Evolutionary conservation across 805 yeast species (phyloP), one percentile per base, ranked within the genome.

Genomic region (Metschnikowia henanensis): DNA sequence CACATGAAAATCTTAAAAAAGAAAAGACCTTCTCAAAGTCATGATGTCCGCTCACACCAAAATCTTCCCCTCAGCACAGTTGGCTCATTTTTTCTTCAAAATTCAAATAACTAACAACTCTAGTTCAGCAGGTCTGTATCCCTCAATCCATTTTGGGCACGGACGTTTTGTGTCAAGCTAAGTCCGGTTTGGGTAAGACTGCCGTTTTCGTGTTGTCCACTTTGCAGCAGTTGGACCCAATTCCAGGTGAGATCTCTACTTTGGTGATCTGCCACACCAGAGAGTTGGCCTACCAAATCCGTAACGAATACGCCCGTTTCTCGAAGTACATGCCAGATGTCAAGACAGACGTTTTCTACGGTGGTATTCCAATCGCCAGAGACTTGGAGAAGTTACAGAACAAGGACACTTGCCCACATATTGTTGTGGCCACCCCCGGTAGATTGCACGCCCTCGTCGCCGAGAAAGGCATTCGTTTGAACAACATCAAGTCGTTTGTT

Each of bases 111-210:
- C 46, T 42, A 42, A 42, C 46, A 34, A 22, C 26, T 52, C 51
- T 65, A 86, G 99, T 92, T 56, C 99, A 92, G 76, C 99, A 92
- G 76, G 92, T 89, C 57, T 88, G 97, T 72, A 94, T 92, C 62
- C 99, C 99, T 43, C 98, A 94, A 74, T 87, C 97, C 45, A 89
- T 92, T 63, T 85, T 92, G 58, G 99, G 98, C 64, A 92, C 96
- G 50, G 99, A 92, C 65, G 98, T 92, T 47, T 74, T 92, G 56
- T 94, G 99, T 76, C 99, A 92, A 78, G 99, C 99, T 70, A 92
- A 94, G 76, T 94, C 99, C 36, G 99, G 99, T 86, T 79, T 94
- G 57, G 99, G 99, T 83, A 92, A 92, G 70, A 92, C 99, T 47
- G 99, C 99, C 35, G 98, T 92, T 45, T 92, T 92, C 59, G 98